phyloP scores from a whole-genome alignment of 2,329 filamentous ascomycete genomes.

The Drechslerella stenobrocha region DNA sequence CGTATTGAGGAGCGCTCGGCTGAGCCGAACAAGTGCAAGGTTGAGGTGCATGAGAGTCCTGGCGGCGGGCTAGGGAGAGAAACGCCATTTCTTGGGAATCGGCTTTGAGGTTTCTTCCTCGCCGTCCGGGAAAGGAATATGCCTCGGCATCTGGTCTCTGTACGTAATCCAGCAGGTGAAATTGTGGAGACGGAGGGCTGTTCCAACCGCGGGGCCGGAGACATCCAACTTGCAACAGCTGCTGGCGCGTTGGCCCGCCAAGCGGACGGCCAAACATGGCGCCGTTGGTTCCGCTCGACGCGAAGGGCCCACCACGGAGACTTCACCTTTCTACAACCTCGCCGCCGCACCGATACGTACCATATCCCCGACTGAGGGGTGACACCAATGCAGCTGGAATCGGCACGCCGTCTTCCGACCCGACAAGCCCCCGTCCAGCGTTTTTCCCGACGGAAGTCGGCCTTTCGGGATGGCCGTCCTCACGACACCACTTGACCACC shows the following conservation, averaged over 20 bases:
- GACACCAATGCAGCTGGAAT: conserved; percentile 24
- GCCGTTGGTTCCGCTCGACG: too few species aligned
- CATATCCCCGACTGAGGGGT: conserved; percentile 12
- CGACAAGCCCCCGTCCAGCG: not conserved
- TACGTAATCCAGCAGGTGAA: conserved; percentile 15
- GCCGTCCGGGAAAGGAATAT: conserved; percentile 1
- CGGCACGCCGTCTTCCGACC: conserved; percentile 21
- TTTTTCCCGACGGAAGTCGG: not conserved
- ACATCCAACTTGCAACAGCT: conserved; percentile 35
- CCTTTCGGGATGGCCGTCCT: conserved; percentile 14
- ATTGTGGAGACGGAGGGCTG: not conserved
- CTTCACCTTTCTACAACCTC: too few species aligned
- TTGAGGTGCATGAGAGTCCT: conserved; percentile 18
- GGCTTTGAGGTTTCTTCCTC: conserved; percentile 10
- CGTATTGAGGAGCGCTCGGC: conserved; percentile 20
- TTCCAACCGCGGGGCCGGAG: not conserved
- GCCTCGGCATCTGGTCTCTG: conserved; percentile 26
- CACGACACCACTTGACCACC: conserved; percentile 29
- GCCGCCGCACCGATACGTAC: too few species aligned
- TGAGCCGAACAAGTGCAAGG: conserved; percentile 33
- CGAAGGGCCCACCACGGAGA: too few species aligned
- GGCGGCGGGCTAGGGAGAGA: conserved; percentile 24
- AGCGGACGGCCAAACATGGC: conserved; percentile 13
- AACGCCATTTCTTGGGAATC: conserved; percentile 32
- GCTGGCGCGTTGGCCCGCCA: conserved; percentile 29